A percentile compares a stretch with the other conserved stretches of the same genome.
Evolutionary conservation across 139 green algal species (phyloP).

Genomic region (Chlorella sorokiniana): DNA sequence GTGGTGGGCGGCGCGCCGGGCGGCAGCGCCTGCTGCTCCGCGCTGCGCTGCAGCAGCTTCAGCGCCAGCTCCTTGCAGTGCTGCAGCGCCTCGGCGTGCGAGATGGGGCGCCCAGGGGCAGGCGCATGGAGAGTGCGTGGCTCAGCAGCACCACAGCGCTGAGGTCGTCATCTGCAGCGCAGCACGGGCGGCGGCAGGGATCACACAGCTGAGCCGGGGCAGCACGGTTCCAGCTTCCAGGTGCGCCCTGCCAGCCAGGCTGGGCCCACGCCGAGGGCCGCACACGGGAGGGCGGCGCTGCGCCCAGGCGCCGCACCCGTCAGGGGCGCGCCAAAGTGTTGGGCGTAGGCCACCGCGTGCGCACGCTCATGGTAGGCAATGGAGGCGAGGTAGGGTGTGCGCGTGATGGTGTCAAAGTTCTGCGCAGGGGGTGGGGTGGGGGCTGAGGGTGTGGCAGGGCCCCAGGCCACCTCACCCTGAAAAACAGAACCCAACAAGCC

Average conservation of each 20-base stretch:
- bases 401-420: conserved; percentile 26
- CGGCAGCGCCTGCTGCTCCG: conserved; percentile 8
- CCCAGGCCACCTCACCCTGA: too few species aligned
- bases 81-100: conserved; percentile 35
- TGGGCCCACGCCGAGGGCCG: too few species aligned
- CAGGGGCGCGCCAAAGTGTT: conserved; percentile 26
- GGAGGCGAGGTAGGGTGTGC: conserved; percentile 28
- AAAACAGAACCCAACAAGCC: too few species aligned
- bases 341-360: conserved; percentile 17
- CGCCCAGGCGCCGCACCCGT: conserved; percentile 7
- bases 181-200: neutral
- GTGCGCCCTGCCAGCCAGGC: neutral
- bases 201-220: neutral
- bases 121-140: conserved; percentile 30
- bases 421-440: neutral
- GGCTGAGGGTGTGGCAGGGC: neutral
- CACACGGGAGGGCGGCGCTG: neutral
- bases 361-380: conserved; percentile 29
- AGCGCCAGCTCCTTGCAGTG: conserved; percentile 40
- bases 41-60: conserved; percentile 19
- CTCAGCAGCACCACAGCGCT: conserved; percentile 9
- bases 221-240: neutral
- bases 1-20: conserved; percentile 8
- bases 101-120: conserved; percentile 14
- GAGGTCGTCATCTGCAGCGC: conserved; percentile 23